These are phyloP conservation scores for Oryza punctata DNA, from an alignment of 176 grass and related monocot species.

Conservation along the genomic window DNA sequence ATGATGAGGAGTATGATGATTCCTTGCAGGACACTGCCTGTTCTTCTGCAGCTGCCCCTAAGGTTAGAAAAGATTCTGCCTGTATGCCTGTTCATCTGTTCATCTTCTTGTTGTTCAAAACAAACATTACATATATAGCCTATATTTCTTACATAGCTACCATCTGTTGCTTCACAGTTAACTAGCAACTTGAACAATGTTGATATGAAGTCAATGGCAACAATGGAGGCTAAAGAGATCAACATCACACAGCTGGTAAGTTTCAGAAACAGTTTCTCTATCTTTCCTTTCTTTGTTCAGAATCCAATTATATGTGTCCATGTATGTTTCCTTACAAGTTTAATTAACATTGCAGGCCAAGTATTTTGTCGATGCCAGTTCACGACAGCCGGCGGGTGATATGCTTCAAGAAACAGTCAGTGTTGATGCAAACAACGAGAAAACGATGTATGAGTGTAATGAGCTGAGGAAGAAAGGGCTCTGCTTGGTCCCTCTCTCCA, in stretches of 20 bases:
- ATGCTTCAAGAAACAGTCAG: slow-evolving; percentile 34
- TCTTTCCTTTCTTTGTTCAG: background rate
- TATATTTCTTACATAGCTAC: background rate
- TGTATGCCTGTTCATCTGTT: background rate
- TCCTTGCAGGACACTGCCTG: slow-evolving; percentile 68
- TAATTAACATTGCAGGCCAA: slow-evolving; percentile 41
- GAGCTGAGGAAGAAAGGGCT: slow-evolving; percentile 74
- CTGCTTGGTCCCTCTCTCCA: slow-evolving; percentile 84
- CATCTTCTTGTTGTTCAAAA: background rate
- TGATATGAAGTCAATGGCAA: slow-evolving; percentile 22
- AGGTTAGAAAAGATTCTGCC: slow-evolving; percentile 40
- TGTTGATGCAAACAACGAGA: slow-evolving; percentile 24
- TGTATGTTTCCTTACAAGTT: slow-evolving; percentile 26
- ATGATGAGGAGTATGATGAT: slow-evolving; percentile 30
- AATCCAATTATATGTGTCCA: background rate
- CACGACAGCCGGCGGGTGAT: slow-evolving; percentile 14
- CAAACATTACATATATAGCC: background rate
- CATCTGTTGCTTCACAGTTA: slow-evolving; percentile 25
- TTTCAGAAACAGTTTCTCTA: background rate
- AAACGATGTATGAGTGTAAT: slow-evolving; percentile 41
- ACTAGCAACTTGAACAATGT: slow-evolving; percentile 31
- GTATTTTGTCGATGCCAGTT: slow-evolving; percentile 34
- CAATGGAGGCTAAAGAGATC: slow-evolving; percentile 41
- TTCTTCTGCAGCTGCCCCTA: slow-evolving; percentile 47
- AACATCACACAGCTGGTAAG: slow-evolving; percentile 35